Percentiles rank a stretch among this genome's conserved stretches.
These are phyloP conservation scores for Favolaschia claudopus DNA, from an alignment of 768 basidiomycete genomes.

Conservation along the genomic window DNA sequence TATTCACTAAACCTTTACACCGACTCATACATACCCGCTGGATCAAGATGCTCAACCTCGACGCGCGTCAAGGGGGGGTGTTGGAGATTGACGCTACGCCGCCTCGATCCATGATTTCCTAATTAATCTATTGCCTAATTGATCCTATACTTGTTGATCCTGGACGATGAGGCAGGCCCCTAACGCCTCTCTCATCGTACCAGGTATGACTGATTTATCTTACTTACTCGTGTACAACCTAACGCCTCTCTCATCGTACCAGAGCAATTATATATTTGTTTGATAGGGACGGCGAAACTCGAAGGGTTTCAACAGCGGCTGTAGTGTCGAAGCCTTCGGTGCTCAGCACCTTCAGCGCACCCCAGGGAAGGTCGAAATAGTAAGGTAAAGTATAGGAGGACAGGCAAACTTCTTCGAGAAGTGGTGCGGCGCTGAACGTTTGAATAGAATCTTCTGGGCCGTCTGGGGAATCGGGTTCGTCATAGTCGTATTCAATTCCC, in stretches of 20 bases:
- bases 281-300: background rate
- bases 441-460: background rate
- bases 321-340: background rate
- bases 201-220: no score
- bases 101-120: no score
- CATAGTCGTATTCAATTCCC: background rate
- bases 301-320: background rate
- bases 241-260: no score
- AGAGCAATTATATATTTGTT: no score
- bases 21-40: slow-evolving; percentile 1
- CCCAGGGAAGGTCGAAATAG: background rate
- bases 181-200: no score
- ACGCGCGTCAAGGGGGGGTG: slow-evolving; percentile 24
- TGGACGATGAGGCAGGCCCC: no score
- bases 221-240: no score
- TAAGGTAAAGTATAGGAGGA: background rate
- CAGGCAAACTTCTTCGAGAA: background rate
- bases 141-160: no score
- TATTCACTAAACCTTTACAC: slow-evolving; percentile 36
- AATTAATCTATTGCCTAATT: no score
- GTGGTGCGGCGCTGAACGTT: background rate
- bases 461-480: background rate
- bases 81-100: slow-evolving; percentile 4
- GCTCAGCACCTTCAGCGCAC: background rate
- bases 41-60: slow-evolving; percentile 10